Conservation (phyloP, 1,284 basidiomycete genomes). For the Trichosporon sp. region DNA sequence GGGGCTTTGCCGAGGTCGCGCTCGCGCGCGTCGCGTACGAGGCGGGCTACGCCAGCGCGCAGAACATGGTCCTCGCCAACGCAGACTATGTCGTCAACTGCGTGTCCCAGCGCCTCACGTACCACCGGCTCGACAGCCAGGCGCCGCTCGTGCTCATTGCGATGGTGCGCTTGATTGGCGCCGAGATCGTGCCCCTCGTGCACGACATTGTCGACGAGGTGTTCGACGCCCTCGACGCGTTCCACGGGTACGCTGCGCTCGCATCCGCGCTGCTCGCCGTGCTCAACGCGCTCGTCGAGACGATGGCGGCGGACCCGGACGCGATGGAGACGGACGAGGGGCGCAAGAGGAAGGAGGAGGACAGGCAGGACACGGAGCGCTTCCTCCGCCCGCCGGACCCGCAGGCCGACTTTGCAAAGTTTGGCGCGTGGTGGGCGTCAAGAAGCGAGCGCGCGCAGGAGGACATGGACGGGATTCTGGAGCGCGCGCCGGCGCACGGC, state of each 20-base stretch:
- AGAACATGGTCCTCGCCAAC: constrained; percentile 80
- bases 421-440: constrained; percentile 63
- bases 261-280: constrained; percentile 55
- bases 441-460: constrained; percentile 49
- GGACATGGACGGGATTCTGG: constrained; percentile 55
- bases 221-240: constrained; percentile 88
- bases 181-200: constrained; percentile 75
- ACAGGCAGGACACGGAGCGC: constrained; percentile 45
- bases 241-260: constrained; percentile 71
- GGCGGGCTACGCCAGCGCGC: constrained; percentile 74
- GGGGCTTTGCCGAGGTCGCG: constrained; percentile 64
- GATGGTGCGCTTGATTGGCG: constrained; percentile 76
- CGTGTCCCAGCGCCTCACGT: constrained; percentile 71
- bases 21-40: constrained; percentile 64
- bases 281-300: constrained; percentile 80
- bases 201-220: constrained; percentile 91
- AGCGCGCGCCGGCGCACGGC: constrained; percentile 57
- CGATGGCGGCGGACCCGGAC: constrained; percentile 65
- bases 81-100: constrained; percentile 90
- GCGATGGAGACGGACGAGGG: constrained; percentile 36
- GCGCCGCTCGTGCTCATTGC: constrained; percentile 64
- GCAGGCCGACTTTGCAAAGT: constrained; percentile 47
- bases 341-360: constrained; percentile 21
- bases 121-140: constrained; percentile 63
- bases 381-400: constrained; percentile 40